Evolutionary conservation across 257 asterid genomes (phyloP).

Genomic region (Solanum chmielewskii): DNA sequence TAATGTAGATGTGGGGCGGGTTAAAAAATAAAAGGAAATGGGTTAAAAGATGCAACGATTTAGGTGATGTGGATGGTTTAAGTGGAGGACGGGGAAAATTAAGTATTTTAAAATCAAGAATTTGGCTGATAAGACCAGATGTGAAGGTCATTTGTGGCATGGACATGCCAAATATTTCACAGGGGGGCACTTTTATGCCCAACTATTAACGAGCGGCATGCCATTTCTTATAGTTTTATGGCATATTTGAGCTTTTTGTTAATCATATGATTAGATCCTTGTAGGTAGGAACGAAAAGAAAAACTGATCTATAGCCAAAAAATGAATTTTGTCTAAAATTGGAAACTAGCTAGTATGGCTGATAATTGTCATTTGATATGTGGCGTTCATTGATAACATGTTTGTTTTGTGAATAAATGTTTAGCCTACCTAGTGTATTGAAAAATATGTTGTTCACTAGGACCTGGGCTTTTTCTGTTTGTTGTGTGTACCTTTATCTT

Average conservation of each 20-base stretch:
- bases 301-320: no score
- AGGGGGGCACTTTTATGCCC: not conserved
- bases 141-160: not conserved
- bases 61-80: not conserved
- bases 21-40: not conserved
- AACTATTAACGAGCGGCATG: not conserved
- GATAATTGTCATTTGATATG: no score
- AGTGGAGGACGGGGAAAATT: not conserved
- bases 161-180: not conserved
- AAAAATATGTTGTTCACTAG: not conserved
- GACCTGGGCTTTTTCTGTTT: not conserved
- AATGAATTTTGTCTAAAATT: no score
- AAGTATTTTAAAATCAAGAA: not conserved
- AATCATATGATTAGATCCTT: no score
- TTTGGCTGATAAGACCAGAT: not conserved
- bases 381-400: no score
- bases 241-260: no score
- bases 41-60: not conserved
- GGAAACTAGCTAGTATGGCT: no score
- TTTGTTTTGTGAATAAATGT: not conserved
- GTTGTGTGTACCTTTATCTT: not conserved
- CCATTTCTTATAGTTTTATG: no score
- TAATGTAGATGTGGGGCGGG: not conserved
- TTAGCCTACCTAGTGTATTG: not conserved
- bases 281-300: no score